phyloP scores from a whole-genome alignment of 106 monocot genomes.

The Acorus gramineus region DNA sequence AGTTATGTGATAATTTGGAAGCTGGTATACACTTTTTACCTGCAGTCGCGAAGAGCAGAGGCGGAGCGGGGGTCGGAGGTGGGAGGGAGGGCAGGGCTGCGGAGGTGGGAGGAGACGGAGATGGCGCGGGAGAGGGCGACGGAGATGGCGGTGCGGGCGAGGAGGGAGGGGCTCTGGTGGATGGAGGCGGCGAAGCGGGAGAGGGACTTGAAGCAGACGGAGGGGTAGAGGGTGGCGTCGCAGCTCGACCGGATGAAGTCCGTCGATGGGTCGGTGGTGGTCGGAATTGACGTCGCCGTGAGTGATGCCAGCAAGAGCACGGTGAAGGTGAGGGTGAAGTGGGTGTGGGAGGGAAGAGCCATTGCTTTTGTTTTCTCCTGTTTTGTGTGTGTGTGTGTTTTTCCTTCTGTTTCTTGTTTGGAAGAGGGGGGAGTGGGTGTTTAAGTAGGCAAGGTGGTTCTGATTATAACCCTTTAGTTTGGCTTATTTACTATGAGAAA shows the following conservation, averaged over 20 bases:
- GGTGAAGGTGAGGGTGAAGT: not conserved
- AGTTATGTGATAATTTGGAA: too few species aligned
- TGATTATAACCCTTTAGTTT: too few species aligned
- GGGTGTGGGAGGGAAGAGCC: not conserved
- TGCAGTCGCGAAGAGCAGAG: not conserved
- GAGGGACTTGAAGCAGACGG: slow-evolving; percentile 36
- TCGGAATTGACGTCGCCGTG: not conserved
- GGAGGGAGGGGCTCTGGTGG: slow-evolving; percentile 11
- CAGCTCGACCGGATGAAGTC: slow-evolving; percentile 40
- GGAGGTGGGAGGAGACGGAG: not conserved
- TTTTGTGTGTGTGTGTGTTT: too few species aligned
- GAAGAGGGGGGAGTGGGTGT: too few species aligned
- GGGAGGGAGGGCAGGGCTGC: slow-evolving; percentile 1
- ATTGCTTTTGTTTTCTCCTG: too few species aligned
- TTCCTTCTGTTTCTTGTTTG: too few species aligned
- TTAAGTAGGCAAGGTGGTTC: too few species aligned
- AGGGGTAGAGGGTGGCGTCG: slow-evolving; percentile 39
- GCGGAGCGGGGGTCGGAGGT: not conserved
- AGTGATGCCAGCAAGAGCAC: too few species aligned
- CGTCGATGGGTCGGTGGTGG: not conserved
- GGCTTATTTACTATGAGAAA: too few species aligned
- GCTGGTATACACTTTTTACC: too few species aligned
- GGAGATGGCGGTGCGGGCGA: slow-evolving; percentile 11
- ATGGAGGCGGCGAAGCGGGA: slow-evolving; percentile 18
- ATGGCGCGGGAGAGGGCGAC: slow-evolving; percentile 8